A percentile compares a stretch with the other conserved stretches of the same genome.
These are phyloP conservation scores for Leccinum fibrillosum DNA, from an alignment of 768 basidiomycete genomes.

Conservation along the genomic window DNA sequence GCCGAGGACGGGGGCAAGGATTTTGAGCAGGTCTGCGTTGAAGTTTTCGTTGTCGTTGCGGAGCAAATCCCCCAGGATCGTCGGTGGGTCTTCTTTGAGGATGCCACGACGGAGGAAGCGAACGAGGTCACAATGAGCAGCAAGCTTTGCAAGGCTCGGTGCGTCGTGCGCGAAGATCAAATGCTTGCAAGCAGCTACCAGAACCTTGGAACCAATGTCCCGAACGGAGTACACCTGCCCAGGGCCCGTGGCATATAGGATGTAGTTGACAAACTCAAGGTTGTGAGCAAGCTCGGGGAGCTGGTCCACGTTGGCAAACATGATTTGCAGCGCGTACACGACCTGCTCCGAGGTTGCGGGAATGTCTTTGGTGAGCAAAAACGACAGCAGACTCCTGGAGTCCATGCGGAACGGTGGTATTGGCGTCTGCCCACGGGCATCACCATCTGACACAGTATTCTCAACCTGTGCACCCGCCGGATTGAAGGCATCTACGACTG, in stretches of 20 bases:
- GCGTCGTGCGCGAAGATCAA: background rate
- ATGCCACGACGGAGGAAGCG: conserved; percentile 3
- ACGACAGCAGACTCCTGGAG: background rate
- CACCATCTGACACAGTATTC: background rate
- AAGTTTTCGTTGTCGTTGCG: background rate
- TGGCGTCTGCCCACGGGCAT: background rate
- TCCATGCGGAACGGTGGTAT: background rate
- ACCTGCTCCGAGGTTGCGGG: background rate
- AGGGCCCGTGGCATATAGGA: background rate
- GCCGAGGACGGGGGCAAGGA: conserved; percentile 2
- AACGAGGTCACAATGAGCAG: background rate
- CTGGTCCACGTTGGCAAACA: conserved; percentile 1
- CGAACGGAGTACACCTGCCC: conserved; percentile 3
- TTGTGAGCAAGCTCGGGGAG: background rate
- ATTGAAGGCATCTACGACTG: background rate
- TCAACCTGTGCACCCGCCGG: background rate
- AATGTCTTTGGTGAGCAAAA: conserved; percentile 1
- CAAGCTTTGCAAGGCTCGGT: background rate
- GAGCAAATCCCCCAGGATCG: conserved; percentile 3
- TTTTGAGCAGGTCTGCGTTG: background rate
- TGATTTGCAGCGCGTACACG: conserved; percentile 2
- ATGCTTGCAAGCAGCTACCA: background rate
- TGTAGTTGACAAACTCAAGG: conserved; percentile 5
- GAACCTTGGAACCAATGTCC: conserved; percentile 1
- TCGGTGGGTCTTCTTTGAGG: conserved; percentile 2